Evolutionary conservation across 1,284 basidiomycete genomes (phyloP).

Genomic region (Boletus sp.): DNA sequence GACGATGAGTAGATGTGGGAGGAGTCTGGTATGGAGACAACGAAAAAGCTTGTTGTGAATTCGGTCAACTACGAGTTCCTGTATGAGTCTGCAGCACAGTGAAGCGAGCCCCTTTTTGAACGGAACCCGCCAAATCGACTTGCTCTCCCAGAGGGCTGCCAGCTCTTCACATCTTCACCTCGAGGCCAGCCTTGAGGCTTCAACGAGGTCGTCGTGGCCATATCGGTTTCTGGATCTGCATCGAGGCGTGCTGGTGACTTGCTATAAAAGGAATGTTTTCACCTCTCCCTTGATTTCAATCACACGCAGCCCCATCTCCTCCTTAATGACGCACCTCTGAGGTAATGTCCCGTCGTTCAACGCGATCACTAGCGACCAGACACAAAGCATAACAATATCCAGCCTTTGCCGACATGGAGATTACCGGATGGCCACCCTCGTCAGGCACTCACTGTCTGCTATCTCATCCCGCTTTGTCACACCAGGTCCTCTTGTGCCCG

Average conservation of each 20-base stretch:
- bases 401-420: slow-evolving; percentile 7
- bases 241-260: slow-evolving; percentile 14
- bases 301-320: slow-evolving; percentile 8
- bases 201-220: slow-evolving; percentile 21
- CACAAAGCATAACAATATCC: slow-evolving; percentile 6
- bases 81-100: slow-evolving; percentile 10
- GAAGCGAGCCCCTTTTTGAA: slow-evolving; percentile 36
- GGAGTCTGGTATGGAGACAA: neutral
- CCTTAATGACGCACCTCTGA: slow-evolving; percentile 9
- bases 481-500: neutral
- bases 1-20: slow-evolving; percentile 7
- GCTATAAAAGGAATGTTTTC: slow-evolving; percentile 17
- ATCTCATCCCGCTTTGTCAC: neutral
- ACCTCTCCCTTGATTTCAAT: slow-evolving; percentile 11
- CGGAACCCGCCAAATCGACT: slow-evolving; percentile 18
- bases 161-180: slow-evolving; percentile 38
- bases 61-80: slow-evolving; percentile 8
- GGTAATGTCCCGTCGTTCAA: slow-evolving; percentile 3
- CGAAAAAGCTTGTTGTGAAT: neutral
- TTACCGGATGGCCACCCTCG: neutral
- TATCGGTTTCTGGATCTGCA: slow-evolving; percentile 26
- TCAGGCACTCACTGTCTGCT: slow-evolving; percentile 2
- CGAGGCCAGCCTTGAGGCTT: slow-evolving; percentile 32
- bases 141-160: slow-evolving; percentile 18
- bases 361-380: slow-evolving; percentile 6